Evolutionary conservation across 768 basidiomycete genomes (phyloP), one percentile per base, ranked within the genome.

Genomic region (Peribolospora kevripleyi): DNA sequence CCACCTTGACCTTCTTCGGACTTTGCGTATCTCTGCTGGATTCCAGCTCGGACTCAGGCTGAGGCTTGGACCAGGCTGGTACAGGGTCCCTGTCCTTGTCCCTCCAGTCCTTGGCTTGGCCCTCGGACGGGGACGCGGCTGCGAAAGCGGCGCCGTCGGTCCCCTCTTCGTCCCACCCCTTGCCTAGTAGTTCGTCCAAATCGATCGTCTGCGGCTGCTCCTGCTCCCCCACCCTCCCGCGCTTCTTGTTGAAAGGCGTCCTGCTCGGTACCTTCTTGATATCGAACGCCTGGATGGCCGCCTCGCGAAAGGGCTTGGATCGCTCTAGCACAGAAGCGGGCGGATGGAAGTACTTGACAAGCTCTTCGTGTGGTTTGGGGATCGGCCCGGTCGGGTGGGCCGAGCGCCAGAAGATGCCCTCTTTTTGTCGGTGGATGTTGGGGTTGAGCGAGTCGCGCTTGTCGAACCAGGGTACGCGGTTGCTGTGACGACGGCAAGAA

Each of bases 361-460:
- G 71, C 54, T 84, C 72, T 6, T 71, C 71, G 25, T 71, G 67
- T n/a, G 90, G 66, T 64, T 93, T 83, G 2, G 75, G 69, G 14
- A 81, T 78, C 7, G 85, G 73, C 2, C 86, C 86, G 52, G 75
- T 75, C 25, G 25, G 25, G 25, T 25, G 25, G 25, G 25, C 25
- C 25, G 25, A 45, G 36, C 62, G 61, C 63, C 93, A 90, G 67
- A 91, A 84, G 61, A 87, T 77, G 9, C 88, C 88, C 70, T 93
- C 87, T 65, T 90, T 91, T 55, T 80, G 74, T 52, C 90, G 79
- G 63, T 98, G 90, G 41, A 93, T 72, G 3, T 83, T 76, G 2
- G 91, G 88, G 61, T 91, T 93, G 67, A 76, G 93, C 1, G 88
- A 84, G 2, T 78, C 68, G 3, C 72, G 69, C 0, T 80, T 74